Conservation (phyloP, 768 basidiomycete genomes). For the Lactarius evosmus region DNA sequence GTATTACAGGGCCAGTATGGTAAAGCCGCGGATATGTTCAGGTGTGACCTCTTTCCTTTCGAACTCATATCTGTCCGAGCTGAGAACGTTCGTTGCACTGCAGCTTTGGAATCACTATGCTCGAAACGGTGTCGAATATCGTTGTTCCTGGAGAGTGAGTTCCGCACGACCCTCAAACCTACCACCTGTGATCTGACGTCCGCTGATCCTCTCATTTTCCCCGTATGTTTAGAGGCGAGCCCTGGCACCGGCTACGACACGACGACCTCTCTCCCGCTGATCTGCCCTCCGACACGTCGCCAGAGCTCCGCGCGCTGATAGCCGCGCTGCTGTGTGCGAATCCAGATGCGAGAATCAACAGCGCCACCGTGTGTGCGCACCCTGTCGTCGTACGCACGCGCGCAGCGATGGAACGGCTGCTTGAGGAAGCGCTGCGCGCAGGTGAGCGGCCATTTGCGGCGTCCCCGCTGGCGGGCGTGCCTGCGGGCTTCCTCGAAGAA, state of each 20-base stretch:
- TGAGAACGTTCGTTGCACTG: slow-evolving; percentile 8
- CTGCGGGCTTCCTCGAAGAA: slow-evolving; percentile 60
- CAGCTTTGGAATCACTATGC: slow-evolving; percentile 93
- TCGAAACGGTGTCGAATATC: slow-evolving; percentile 94
- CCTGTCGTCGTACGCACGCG: slow-evolving; percentile 63
- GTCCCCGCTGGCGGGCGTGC: slow-evolving; percentile 61
- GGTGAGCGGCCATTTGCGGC: slow-evolving; percentile 49
- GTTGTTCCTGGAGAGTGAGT: slow-evolving; percentile 95
- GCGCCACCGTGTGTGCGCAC: slow-evolving; percentile 57
- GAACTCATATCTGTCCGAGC: not conserved
- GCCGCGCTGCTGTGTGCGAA: slow-evolving; percentile 75
- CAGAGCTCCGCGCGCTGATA: slow-evolving; percentile 65
- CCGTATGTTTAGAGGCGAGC: slow-evolving; percentile 61
- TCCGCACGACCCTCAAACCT: slow-evolving; percentile 17
- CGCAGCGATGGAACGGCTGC: slow-evolving; percentile 55
- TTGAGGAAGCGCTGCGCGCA: slow-evolving; percentile 34
- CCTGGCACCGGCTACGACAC: slow-evolving; percentile 89
- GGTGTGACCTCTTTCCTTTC: slow-evolving; percentile 44
- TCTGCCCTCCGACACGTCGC: slow-evolving; percentile 49
- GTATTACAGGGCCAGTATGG: slow-evolving; percentile 89
- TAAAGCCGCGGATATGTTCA: slow-evolving; percentile 95
- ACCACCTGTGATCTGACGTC: not conserved
- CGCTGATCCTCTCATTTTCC: slow-evolving; percentile 1
- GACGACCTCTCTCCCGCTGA: slow-evolving; percentile 90
- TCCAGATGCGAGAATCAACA: slow-evolving; percentile 54